phyloP scores from a whole-genome alignment of 1,139 yeast genomes.

The Hemisphaericaspora xylofermentans region DNA sequence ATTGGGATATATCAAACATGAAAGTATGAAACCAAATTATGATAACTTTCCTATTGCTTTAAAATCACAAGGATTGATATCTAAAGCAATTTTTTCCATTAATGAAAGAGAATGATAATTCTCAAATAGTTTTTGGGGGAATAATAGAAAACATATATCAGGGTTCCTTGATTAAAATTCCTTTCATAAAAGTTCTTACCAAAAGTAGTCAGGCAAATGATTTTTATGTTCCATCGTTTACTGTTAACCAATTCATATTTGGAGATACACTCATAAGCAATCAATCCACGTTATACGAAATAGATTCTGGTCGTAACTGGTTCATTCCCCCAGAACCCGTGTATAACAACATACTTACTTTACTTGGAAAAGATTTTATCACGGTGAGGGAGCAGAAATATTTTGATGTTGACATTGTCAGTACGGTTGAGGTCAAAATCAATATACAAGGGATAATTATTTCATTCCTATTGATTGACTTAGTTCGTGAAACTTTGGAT shows the following conservation, averaged over 20 bases:
- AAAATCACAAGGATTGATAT: conserved; percentile 15
- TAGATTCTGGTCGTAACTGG: conserved; percentile 23
- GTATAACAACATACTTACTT: conserved; percentile 17
- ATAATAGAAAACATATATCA: conserved; percentile 18
- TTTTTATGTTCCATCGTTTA: conserved; percentile 17
- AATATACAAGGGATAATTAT: conserved; percentile 22
- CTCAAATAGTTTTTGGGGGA: conserved; percentile 23
- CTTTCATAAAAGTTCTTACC: conserved; percentile 17
- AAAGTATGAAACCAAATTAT: conserved; percentile 15
- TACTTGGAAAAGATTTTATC: conserved; percentile 13
- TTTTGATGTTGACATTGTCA: conserved; percentile 11
- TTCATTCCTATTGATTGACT: conserved; percentile 18
- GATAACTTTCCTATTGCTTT: conserved; percentile 17
- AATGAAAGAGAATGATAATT: conserved; percentile 13
- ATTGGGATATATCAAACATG: conserved; percentile 18
- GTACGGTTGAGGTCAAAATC: conserved; percentile 10
- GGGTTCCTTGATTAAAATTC: conserved; percentile 20
- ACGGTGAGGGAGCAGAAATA: conserved; percentile 13
- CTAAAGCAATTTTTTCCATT: conserved; percentile 16
- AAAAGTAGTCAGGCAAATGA: conserved; percentile 9
- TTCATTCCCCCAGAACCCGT: conserved; percentile 21
- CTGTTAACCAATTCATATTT: conserved; percentile 19
- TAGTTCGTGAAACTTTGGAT: conserved; percentile 14
- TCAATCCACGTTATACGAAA: conserved; percentile 18
- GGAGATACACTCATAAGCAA: conserved; percentile 14